phyloP scores from a whole-genome alignment of 2,329 filamentous ascomycete genomes.

The Diplodia corticola region DNA sequence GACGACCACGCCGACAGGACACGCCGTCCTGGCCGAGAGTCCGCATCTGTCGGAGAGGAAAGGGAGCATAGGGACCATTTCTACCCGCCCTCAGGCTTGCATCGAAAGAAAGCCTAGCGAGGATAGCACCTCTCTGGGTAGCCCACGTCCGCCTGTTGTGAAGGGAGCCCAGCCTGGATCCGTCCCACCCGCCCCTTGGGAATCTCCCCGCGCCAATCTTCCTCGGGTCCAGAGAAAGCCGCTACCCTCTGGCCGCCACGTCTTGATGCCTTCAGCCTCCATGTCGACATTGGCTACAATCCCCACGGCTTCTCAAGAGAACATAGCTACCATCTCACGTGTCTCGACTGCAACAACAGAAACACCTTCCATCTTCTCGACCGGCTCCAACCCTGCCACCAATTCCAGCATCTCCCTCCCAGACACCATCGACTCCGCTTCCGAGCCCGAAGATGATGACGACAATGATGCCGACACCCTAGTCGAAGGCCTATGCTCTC shows the following conservation, averaged over 20 bases:
- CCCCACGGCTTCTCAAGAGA: not conserved
- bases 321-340: not conserved
- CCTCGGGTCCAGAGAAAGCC: not conserved
- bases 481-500: constrained; percentile 26
- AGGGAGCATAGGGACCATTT: not conserved
- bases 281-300: not conserved
- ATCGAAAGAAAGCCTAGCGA: not conserved
- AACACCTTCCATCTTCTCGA: constrained; percentile 1
- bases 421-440: constrained; percentile 5
- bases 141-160: not conserved
- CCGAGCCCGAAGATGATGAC: constrained; percentile 7
- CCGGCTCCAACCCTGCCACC: not conserved
- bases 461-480: constrained; percentile 24
- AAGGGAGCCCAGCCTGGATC: not conserved
- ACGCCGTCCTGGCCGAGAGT: not conserved
- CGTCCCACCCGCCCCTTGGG: not conserved
- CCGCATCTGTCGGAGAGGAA: not conserved
- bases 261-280: not conserved
- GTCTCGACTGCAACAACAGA: not conserved
- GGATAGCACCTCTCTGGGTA: not conserved
- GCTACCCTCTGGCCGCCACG: not conserved
- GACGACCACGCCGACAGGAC: not conserved
- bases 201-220: not conserved
- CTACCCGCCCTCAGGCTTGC: not conserved
- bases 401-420: constrained; percentile 4